Conservation (phyloP, 148 eudicot species). For the Pharnaceum exiguum region DNA sequence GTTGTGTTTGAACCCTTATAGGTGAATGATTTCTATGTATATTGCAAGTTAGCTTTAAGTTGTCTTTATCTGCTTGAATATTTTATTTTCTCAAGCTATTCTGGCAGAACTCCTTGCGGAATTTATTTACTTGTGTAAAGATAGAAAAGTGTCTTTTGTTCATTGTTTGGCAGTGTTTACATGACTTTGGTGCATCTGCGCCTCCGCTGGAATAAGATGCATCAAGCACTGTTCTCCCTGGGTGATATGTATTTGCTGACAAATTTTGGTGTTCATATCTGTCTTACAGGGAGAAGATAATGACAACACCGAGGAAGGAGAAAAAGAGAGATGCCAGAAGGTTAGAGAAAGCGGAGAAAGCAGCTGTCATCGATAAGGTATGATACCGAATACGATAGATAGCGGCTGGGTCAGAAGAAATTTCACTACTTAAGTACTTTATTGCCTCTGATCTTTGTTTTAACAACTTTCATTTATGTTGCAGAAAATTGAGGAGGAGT, state of each 20-base stretch:
- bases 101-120: too few species aligned
- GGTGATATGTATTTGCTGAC: not conserved
- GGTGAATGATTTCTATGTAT: too few species aligned
- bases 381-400: too few species aligned
- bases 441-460: not conserved
- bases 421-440: not conserved
- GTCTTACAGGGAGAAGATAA: slow-evolving; percentile 67
- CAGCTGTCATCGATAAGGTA: slow-evolving; percentile 74
- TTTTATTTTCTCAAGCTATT: too few species aligned
- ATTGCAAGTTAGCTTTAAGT: too few species aligned
- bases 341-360: slow-evolving; percentile 80
- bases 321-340: slow-evolving; percentile 73
- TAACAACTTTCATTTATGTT: slow-evolving; percentile 10
- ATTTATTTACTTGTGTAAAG: too few species aligned
- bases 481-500: slow-evolving; percentile 86
- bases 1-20: too few species aligned
- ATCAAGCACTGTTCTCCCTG: not conserved
- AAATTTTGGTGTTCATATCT: not conserved
- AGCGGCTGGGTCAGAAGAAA: too few species aligned
- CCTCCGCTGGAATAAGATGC: not conserved
- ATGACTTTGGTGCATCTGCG: not conserved
- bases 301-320: slow-evolving; percentile 74
- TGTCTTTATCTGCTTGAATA: too few species aligned
- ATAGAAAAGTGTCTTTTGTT: too few species aligned
- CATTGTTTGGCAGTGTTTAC: not conserved